Percentiles rank a stretch among this genome's conserved stretches.
Evolutionary conservation across 805 yeast species (phyloP).

Genomic region (Candida boleticola): DNA sequence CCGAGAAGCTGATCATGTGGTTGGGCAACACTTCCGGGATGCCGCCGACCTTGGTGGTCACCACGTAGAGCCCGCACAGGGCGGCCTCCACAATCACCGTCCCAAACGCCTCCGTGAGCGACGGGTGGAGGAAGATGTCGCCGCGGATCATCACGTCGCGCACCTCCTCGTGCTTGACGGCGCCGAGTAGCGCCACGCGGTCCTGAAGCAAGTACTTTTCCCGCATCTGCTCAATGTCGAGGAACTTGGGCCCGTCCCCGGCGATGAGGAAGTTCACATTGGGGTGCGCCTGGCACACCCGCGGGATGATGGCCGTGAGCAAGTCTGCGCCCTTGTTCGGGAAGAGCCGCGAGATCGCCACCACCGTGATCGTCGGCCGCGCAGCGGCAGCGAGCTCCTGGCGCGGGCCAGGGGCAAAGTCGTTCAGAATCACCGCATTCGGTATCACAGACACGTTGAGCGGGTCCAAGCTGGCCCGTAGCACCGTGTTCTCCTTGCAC

Average conservation of each 20-base stretch:
- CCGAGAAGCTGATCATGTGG: constrained; percentile 90
- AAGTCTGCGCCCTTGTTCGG: constrained; percentile 97
- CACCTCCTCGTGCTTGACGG: constrained; percentile 88
- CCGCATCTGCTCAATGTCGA: constrained; percentile 93
- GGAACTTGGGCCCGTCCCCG: constrained; percentile 95
- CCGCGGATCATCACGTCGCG: constrained; percentile 91
- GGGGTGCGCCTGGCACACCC: constrained; percentile 62
- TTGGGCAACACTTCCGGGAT: constrained; percentile 93
- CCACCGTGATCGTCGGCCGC: constrained; percentile 61
- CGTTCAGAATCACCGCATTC: constrained; percentile 86
- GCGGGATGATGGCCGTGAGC: constrained; percentile 78
- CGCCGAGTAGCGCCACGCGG: constrained; percentile 80
- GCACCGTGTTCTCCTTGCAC: constrained; percentile 91
- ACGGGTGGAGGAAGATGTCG: constrained; percentile 89
- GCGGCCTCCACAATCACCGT: constrained; percentile 98
- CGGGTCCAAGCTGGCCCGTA: constrained; percentile 83
- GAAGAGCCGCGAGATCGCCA: constrained; percentile 85
- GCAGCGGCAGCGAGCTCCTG: neutral
- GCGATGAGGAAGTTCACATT: constrained; percentile 82
- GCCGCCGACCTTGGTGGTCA: constrained; percentile 95
- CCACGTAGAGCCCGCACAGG: constrained; percentile 89
- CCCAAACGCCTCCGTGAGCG: constrained; percentile 96
- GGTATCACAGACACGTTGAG: constrained; percentile 84
- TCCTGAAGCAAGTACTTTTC: constrained; percentile 85
- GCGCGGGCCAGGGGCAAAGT: constrained; percentile 56